Conservation (phyloP, 2,329 filamentous ascomycete genomes). For the Eurotiales sp. region DNA sequence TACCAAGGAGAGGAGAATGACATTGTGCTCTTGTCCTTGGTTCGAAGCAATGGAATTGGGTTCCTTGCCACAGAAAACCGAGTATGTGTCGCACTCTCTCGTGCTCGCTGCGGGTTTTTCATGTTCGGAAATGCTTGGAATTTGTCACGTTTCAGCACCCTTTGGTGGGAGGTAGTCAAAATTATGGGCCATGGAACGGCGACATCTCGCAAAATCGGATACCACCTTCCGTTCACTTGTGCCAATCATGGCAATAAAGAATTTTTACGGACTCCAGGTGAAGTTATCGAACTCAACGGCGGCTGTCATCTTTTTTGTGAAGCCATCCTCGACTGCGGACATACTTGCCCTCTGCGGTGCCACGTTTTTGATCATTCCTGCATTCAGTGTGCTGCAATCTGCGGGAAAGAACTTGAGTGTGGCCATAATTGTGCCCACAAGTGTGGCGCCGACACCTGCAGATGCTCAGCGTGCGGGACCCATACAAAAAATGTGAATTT, state of each 20-base stretch:
- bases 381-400: constrained; percentile 34
- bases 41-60: constrained; percentile 70
- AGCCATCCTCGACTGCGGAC: constrained; percentile 46
- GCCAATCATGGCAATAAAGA: constrained; percentile 53
- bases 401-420: constrained; percentile 32
- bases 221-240: constrained; percentile 62
- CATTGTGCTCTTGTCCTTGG: constrained; percentile 73
- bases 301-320: constrained; percentile 52
- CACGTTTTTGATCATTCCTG: constrained; percentile 44
- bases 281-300: constrained; percentile 41
- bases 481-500: constrained; percentile 14
- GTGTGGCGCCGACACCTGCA: constrained; percentile 31
- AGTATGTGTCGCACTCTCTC: constrained; percentile 60
- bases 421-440: constrained; percentile 34
- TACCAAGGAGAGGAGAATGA: constrained; percentile 93
- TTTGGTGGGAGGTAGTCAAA: constrained; percentile 51
- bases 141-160: constrained; percentile 41
- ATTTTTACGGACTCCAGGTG: constrained; percentile 40
- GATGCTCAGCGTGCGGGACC: constrained; percentile 22
- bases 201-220: constrained; percentile 39
- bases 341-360: constrained; percentile 50
- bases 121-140: constrained; percentile 73
- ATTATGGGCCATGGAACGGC: constrained; percentile 33
- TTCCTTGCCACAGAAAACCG: constrained; percentile 67
- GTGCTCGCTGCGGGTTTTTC: constrained; percentile 75